A percentile compares a stretch with the other conserved stretches of the same genome.
Evolutionary conservation across 2,329 filamentous ascomycete genomes (phyloP).

Genomic region (Cladosporium cucumerinum): DNA sequence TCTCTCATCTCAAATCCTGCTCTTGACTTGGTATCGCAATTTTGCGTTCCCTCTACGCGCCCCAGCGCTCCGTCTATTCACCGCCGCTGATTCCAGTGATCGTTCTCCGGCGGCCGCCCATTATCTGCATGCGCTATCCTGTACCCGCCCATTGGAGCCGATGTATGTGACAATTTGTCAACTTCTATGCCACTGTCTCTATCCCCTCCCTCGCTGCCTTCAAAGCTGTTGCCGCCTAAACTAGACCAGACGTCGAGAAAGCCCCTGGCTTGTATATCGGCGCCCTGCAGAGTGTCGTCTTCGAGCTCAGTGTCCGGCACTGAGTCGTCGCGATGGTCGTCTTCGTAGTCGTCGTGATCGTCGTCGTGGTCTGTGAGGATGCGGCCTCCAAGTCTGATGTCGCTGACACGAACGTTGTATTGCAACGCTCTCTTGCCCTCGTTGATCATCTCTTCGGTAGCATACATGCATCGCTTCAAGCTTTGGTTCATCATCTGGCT

Average conservation of each 20-base stretch:
- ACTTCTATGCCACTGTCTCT: constrained; percentile 34
- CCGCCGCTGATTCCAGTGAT: constrained; percentile 13
- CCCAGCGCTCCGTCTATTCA: background rate
- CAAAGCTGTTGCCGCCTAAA: constrained; percentile 19
- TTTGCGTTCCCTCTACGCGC: background rate
- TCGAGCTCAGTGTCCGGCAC: constrained; percentile 27
- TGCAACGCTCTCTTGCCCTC: constrained; percentile 84
- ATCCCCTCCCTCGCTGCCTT: constrained; percentile 28
- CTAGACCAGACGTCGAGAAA: constrained; percentile 29
- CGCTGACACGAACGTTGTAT: constrained; percentile 73
- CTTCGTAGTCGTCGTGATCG: constrained; percentile 38
- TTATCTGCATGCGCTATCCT: background rate
- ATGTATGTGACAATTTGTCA: constrained; percentile 21
- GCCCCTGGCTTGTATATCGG: constrained; percentile 24
- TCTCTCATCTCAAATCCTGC: background rate
- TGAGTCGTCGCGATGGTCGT: constrained; percentile 17
- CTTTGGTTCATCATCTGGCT: constrained; percentile 95
- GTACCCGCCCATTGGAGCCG: background rate
- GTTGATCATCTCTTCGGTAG: constrained; percentile 85
- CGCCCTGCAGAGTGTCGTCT: constrained; percentile 18
- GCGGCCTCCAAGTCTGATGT: constrained; percentile 76
- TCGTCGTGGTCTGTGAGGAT: constrained; percentile 64
- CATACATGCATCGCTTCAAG: constrained; percentile 80
- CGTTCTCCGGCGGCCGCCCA: constrained; percentile 5
- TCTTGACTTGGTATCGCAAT: background rate